Evolutionary conservation across 2,329 filamentous ascomycete genomes (phyloP).

Genomic region (Esteya vermicola): DNA sequence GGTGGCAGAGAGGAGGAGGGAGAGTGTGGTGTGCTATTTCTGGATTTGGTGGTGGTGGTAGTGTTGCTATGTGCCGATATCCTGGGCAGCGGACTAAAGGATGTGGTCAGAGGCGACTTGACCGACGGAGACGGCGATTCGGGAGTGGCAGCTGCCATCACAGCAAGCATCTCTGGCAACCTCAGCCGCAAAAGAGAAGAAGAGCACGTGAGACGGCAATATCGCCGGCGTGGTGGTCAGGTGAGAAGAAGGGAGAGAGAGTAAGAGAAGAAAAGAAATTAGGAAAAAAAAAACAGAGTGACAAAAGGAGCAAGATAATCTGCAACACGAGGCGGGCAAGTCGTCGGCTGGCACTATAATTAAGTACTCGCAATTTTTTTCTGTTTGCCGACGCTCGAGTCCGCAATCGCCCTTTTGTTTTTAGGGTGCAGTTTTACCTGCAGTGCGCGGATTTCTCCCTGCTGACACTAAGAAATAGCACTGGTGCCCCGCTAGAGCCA

Average conservation of each 20-base stretch:
- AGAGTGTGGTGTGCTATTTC: conserved; percentile 8
- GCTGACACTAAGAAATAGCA: conserved; percentile 2
- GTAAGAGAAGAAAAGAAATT: no score
- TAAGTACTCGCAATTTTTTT: conserved; percentile 11
- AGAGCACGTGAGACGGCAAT: no score
- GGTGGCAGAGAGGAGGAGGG: conserved; percentile 8
- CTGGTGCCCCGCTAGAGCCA: conserved; percentile 8
- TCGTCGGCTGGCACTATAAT: conserved; percentile 8
- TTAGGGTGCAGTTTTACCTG: conserved; percentile 7
- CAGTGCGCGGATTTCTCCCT: conserved; percentile 10
- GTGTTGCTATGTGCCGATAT: conserved; percentile 4
- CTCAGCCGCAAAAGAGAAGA: no score
- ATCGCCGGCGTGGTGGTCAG: no score
- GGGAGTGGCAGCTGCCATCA: conserved; percentile 6
- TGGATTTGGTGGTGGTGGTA: no score
- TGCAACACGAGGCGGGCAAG: conserved; percentile 5
- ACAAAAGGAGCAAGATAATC: conserved; percentile 5
- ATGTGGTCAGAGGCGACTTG: conserved; percentile 1
- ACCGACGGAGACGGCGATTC: conserved; percentile 3
- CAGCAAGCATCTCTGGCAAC: conserved; percentile 7
- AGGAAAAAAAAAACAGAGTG: no score
- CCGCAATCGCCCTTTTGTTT: conserved; percentile 9
- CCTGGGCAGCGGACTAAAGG: background rate
- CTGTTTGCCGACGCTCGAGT: conserved; percentile 2
- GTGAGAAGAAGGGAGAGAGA: no score